Evolutionary conservation across 75 land plant genomes (phyloP), one percentile per base, ranked within the genome.

Genomic region (Sequoia sempervirens): DNA sequence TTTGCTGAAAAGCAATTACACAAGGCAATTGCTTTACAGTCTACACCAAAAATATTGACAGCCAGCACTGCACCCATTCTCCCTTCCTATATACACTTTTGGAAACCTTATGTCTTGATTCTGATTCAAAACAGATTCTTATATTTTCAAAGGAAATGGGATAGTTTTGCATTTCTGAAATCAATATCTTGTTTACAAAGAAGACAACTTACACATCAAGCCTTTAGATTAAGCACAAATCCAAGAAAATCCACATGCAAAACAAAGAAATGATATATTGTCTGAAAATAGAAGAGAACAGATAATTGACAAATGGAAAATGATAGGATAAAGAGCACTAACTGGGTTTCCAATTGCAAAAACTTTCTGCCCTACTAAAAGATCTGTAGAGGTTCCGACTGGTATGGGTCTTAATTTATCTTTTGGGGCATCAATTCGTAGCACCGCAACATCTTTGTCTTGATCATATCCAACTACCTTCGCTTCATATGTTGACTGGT

Each of bases 291-390:
- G 47, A 76, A 76, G 43, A 7, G 26, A 26, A 3, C 38, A 76
- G 79, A 43, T 76, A 43, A 23, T 41, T 36, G 43, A 43, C 43
- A 43, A 2, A 76, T 15, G 26, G 26, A 76, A 41, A 76, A 43
- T 36, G 30, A 10, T 32, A 26, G 36, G 37, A 81, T 30, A 23
- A 81, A 52, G 68, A 34, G 11, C 7, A 90, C 97, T 89, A 85
- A 97, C 98, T 41, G 99, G 99, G 88, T 97, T 97, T 12, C 99
- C 99, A 82, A 97, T 97, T 68, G 99, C 99, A 88, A 61, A 97
- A 10, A 97, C 99, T 90, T 94, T 96, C 86, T 97, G 99, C 40
- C 99, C 99, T 83, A 97, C 99, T 64, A 97, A 93, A 82, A 97
- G 89, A 75, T 97, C 98, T 23, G 95, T 88, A 40, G 99, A 97